phyloP scores from a whole-genome alignment of 768 basidiomycete species.

The Agaricus sinodeliciosus region DNA sequence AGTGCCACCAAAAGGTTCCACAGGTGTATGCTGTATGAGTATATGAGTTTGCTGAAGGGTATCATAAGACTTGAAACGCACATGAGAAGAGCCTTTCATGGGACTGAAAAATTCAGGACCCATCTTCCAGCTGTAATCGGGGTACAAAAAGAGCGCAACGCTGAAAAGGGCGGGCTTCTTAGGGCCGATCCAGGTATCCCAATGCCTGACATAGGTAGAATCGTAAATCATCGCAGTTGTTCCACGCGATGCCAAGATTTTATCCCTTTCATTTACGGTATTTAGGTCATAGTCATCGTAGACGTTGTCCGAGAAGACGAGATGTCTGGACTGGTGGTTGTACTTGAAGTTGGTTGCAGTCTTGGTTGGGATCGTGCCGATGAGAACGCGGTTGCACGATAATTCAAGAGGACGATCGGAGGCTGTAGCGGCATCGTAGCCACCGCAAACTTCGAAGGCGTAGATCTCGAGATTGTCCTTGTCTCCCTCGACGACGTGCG shows the following conservation, averaged over 20 bases:
- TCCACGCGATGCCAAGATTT: constrained; percentile 66
- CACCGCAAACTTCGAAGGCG: constrained; percentile 46
- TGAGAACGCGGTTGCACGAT: constrained; percentile 34
- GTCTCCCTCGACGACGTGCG: constrained; percentile 50
- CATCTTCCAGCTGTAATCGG: constrained; percentile 47
- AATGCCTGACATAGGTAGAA: constrained; percentile 62
- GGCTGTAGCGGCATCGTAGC: constrained; percentile 21
- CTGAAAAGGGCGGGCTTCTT: constrained; percentile 72
- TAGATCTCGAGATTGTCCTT: constrained; percentile 52
- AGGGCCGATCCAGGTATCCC: constrained; percentile 70
- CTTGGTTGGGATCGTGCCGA: constrained; percentile 65
- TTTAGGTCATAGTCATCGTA: constrained; percentile 70
- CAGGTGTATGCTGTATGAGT: constrained; percentile 51
- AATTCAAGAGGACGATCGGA: constrained; percentile 21
- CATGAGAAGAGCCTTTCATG: constrained; percentile 64
- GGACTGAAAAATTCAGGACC: constrained; percentile 49
- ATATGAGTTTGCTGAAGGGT: background rate
- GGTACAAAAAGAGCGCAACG: constrained; percentile 40
- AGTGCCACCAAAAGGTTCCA: constrained; percentile 83
- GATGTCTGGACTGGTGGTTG: constrained; percentile 41
- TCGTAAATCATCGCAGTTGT: constrained; percentile 71
- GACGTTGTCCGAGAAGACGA: constrained; percentile 85
- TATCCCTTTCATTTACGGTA: constrained; percentile 62
- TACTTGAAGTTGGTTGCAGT: constrained; percentile 69
- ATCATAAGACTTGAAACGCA: constrained; percentile 26